These are phyloP conservation scores for Mesembryanthemum crystallinum DNA, from an alignment of 148 eudicot species.

Conservation along the genomic window DNA sequence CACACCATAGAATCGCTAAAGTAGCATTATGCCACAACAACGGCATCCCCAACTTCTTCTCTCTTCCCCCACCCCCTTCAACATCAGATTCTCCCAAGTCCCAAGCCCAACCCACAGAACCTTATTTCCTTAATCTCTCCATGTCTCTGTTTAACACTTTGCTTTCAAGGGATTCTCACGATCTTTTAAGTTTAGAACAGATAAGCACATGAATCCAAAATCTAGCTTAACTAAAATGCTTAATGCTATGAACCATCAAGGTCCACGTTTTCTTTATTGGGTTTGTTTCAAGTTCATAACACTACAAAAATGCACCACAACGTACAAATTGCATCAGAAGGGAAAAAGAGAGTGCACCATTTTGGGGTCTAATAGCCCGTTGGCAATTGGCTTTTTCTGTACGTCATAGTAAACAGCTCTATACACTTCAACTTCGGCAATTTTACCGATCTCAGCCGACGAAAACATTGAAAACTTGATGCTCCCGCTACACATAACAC, in stretches of 20 bases:
- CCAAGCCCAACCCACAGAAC: not conserved
- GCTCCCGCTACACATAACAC: conserved; percentile 50
- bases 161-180: too few relatives aligned
- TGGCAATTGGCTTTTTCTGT: conserved; percentile 41
- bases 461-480: conserved; percentile 61
- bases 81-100: not conserved
- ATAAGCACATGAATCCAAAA: too few relatives aligned
- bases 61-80: not conserved
- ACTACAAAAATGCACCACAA: not conserved
- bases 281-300: not conserved
- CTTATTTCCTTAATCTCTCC: not conserved
- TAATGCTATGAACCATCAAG: not conserved
- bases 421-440: conserved; percentile 62
- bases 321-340: not conserved
- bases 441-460: conserved; percentile 50
- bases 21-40: too few relatives aligned
- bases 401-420: conserved; percentile 45
- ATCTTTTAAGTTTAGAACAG: too few relatives aligned
- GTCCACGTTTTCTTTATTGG: too few relatives aligned
- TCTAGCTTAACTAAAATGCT: too few relatives aligned
- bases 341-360: conserved; percentile 44
- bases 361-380: conserved; percentile 79
- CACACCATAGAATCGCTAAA: too few relatives aligned
- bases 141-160: not conserved
- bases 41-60: not conserved